Conservation (phyloP, 2,329 filamentous ascomycete species). For the Ceratocystis smalleyi region DNA sequence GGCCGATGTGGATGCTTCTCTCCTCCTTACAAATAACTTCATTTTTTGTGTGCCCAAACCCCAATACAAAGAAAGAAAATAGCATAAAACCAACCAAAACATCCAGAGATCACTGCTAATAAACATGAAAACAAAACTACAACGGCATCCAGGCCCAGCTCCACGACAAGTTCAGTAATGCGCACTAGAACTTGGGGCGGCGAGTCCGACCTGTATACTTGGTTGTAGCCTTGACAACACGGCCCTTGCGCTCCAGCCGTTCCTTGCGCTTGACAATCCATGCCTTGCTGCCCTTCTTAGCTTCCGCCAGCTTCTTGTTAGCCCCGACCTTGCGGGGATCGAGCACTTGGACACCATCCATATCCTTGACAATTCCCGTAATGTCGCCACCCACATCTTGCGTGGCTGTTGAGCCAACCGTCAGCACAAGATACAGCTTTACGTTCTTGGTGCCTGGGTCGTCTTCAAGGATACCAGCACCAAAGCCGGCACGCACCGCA, state of each 20-base stretch:
- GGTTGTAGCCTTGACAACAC: conserved; percentile 77
- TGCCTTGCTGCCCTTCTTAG: conserved; percentile 68
- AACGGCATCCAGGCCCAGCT: background rate
- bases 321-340: conserved; percentile 40
- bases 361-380: conserved; percentile 71
- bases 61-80: background rate
- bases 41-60: conserved; percentile 6
- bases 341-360: conserved; percentile 74
- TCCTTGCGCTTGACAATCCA: conserved; percentile 82
- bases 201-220: conserved; percentile 91
- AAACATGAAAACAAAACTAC: conserved; percentile 1
- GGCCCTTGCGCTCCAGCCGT: conserved; percentile 88
- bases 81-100: background rate
- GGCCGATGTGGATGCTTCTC: background rate
- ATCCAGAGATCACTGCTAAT: background rate
- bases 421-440: conserved; percentile 91
- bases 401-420: conserved; percentile 51
- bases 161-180: too few species aligned
- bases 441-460: conserved; percentile 91
- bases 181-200: conserved; percentile 52
- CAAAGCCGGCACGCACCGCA: conserved; percentile 86
- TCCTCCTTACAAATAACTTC: background rate
- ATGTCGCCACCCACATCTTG: conserved; percentile 55
- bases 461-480: conserved; percentile 86
- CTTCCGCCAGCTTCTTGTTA: conserved; percentile 30